phyloP scores from a whole-genome alignment of 176 grass and related monocot species.

The Aegilops tauschii region DNA sequence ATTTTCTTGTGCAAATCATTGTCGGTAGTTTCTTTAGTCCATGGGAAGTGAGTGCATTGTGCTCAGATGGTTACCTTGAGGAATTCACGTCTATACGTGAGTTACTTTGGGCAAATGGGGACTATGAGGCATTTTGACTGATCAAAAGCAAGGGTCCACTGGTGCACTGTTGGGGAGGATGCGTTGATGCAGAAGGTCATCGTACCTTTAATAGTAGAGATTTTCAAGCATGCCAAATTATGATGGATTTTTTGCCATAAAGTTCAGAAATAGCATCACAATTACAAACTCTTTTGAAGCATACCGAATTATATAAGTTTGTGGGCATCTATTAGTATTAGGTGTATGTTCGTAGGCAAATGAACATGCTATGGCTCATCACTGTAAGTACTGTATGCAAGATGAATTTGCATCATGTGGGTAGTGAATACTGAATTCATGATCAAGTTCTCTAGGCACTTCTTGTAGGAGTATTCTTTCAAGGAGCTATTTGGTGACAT shows the following conservation, averaged over 20 bases:
- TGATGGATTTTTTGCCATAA: background rate
- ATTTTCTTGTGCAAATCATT: too few relatives aligned
- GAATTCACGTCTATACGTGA: too few relatives aligned
- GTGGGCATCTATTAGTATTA: constrained; percentile 4
- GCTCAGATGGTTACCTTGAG: too few relatives aligned
- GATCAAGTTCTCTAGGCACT: constrained; percentile 45
- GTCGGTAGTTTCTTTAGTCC: too few relatives aligned
- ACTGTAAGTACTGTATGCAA: constrained; percentile 40
- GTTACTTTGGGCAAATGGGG: too few relatives aligned
- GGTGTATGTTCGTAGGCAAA: background rate
- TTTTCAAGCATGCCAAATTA: background rate
- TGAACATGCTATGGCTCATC: constrained; percentile 5
- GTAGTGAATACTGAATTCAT: constrained; percentile 22
- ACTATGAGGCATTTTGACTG: too few relatives aligned
- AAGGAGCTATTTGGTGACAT: too few relatives aligned
- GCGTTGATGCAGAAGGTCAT: constrained; percentile 61
- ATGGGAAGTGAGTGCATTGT: too few relatives aligned
- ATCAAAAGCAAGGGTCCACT: constrained; percentile 56
- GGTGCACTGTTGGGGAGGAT: constrained; percentile 39
- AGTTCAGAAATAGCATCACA: constrained; percentile 18
- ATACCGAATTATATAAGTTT: constrained; percentile 20
- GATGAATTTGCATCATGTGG: constrained; percentile 30
- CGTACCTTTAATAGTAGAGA: constrained; percentile 21
- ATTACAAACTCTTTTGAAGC: background rate
- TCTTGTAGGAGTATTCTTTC: too few relatives aligned